These are phyloP conservation scores for Phytophthora cryptogea DNA, from an alignment of 352 stramenopile species.

Conservation along the genomic window DNA sequence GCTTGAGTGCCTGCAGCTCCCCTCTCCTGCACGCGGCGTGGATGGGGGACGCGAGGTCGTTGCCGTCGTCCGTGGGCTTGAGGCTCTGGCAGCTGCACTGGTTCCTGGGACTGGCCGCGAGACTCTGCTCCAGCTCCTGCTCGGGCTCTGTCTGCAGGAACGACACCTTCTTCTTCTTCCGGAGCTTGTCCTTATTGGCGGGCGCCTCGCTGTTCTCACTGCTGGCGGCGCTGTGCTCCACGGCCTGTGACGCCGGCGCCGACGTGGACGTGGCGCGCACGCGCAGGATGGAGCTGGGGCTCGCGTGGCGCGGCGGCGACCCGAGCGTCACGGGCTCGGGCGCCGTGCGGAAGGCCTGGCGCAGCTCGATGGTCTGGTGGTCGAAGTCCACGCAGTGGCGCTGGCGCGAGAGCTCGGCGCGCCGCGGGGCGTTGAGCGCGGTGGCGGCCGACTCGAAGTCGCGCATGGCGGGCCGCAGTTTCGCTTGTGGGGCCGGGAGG, in stretches of 20 bases:
- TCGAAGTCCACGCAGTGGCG: constrained; percentile 57
- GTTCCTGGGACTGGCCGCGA: constrained; percentile 6
- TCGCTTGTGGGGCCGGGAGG: constrained; percentile 12
- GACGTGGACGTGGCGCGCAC: constrained; percentile 15
- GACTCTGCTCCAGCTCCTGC: constrained; percentile 27
- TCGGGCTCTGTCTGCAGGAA: constrained; percentile 45
- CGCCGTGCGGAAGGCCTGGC: constrained; percentile 61
- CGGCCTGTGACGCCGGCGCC: neutral
- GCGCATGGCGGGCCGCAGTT: constrained; percentile 27
- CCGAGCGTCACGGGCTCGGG: constrained; percentile 47
- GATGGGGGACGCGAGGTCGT: constrained; percentile 58
- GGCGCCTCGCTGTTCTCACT: constrained; percentile 24
- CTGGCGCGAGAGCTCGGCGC: constrained; percentile 54
- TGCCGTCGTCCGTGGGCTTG: constrained; percentile 12
- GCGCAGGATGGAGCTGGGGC: constrained; percentile 27
- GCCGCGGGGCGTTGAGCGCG: constrained; percentile 42
- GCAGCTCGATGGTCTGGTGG: constrained; percentile 48
- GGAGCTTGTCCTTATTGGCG: constrained; percentile 26
- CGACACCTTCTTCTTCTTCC: constrained; percentile 64
- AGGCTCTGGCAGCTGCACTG: constrained; percentile 30
- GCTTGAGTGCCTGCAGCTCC: constrained; percentile 70
- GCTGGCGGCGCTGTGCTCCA: constrained; percentile 24
- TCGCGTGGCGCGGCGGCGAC: constrained; percentile 34
- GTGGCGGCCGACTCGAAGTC: constrained; percentile 54
- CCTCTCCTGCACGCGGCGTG: constrained; percentile 64